phyloP scores from a whole-genome alignment of 2,329 filamentous ascomycete genomes.

The Exophiala oligosperma region DNA sequence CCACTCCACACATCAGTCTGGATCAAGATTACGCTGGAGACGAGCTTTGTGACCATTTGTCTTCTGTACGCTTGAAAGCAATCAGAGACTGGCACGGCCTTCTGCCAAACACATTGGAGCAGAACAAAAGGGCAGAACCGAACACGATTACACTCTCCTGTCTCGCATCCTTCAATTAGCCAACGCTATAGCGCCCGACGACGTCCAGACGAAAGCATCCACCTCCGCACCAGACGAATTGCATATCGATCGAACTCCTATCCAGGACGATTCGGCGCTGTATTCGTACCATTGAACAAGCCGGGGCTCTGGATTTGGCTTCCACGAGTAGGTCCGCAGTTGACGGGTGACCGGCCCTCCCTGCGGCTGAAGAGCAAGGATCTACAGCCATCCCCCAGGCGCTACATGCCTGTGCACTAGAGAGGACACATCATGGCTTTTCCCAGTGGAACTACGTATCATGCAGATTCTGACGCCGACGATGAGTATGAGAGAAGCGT shows the following conservation, averaged over 20 bases:
- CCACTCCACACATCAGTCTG: not conserved
- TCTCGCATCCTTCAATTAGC: not conserved
- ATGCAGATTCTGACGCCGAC: conserved; percentile 65
- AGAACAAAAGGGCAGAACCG: not conserved
- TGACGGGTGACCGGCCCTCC: not conserved
- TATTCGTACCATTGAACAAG: not conserved
- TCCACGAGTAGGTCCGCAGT: not conserved
- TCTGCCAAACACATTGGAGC: not conserved
- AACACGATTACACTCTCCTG: not conserved
- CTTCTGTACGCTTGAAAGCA: not conserved
- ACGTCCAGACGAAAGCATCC: not conserved
- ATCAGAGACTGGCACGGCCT: not conserved
- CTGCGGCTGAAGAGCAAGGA: not conserved
- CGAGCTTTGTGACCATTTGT: not conserved
- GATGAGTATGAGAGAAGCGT: conserved; percentile 65
- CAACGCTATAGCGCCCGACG: not conserved
- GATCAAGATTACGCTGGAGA: not conserved
- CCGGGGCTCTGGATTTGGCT: not conserved
- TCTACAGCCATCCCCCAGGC: conserved; percentile 10
- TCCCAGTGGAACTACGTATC: conserved; percentile 48
- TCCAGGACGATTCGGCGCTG: not conserved
- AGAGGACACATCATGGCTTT: conserved; percentile 39
- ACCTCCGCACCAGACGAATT: not conserved
- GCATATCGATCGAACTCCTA: not conserved
- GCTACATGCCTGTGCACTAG: conserved; percentile 11